Base-by-base conservation (phyloP, 2,329 filamentous ascomycete genomes). In the Nigrograna mackinnonii region DNA sequence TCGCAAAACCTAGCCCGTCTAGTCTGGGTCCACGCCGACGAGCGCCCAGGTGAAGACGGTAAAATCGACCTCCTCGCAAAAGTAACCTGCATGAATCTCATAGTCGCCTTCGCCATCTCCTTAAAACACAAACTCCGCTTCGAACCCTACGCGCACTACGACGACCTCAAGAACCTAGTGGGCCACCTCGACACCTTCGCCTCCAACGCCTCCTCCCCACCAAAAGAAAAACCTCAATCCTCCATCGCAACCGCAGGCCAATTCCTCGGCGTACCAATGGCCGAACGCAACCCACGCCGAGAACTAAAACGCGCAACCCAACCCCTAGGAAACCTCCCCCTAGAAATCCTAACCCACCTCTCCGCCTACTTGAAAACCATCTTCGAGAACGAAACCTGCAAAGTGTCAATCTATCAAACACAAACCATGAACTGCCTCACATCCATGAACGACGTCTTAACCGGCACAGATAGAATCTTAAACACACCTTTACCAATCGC, bases 61-160 rank as follows among this genome's bases (percentile, higher is more conserved):
- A 89, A 89, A 57, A 76, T 86, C 32, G 84, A 86, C 51, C 58
- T 91, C 2, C 74, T 94, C 11, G 79, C 75, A 41, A 92, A 92
- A 68, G 62, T 89, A 22, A 84, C 84, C 13, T 83, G 83, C 5
- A 80, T 94, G 67, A 92, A 94, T 63, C 76, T 94, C 5, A 77
- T 94, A 49, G 79, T 89, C 20, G 86, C 88, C 2, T 94, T 88
- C 56, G 79, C 87, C n/a, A 76, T 88, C 14, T 72, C 89, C 2
- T 75, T 95, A 45, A 92, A 92, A 72, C 89, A 94, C 70, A 85
- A 84, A 57, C 79, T 95, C 22, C 87, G 89, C 22, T 92, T 92
- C 64, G 89, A 95, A 64, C 89, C 89, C 1, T 89, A 87, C 56
- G 83, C 85, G 22, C 80, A 85, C 39, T 92, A 94, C 64, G 79